phyloP scores from a whole-genome alignment of 495 filamentous ascomycete genomes.

The Cercophora sp. region DNA sequence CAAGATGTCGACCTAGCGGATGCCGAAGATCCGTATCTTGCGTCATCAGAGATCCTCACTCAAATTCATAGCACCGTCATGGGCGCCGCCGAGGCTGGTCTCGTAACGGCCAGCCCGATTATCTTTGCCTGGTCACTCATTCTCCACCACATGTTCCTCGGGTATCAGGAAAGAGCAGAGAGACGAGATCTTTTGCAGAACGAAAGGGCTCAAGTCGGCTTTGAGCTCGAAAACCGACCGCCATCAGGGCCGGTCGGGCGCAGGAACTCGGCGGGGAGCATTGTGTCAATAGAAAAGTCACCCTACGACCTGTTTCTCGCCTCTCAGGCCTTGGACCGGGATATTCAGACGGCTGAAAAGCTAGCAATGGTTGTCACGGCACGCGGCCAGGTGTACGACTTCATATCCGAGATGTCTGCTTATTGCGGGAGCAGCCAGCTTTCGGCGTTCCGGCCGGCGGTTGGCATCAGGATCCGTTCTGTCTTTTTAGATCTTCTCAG shows the following conservation, averaged over 20 bases:
- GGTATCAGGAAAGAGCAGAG: constrained; percentile 55
- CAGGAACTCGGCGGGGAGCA: constrained; percentile 48
- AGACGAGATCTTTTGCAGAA: constrained; percentile 59
- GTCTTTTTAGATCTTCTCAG: constrained; percentile 64
- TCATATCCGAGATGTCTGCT: constrained; percentile 54
- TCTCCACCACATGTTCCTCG: constrained; percentile 60
- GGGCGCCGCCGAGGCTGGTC: constrained; percentile 42
- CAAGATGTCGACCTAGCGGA: constrained; percentile 37
- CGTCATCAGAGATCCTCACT: constrained; percentile 56
- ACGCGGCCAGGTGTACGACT: constrained; percentile 56
- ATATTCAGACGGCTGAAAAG: constrained; percentile 31
- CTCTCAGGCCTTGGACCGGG: constrained; percentile 36
- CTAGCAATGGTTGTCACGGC: constrained; percentile 51
- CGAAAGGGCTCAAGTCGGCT: constrained; percentile 55
- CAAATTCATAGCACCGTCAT: constrained; percentile 62
- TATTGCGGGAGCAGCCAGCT: constrained; percentile 42
- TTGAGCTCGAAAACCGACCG: constrained; percentile 35
- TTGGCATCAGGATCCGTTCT: constrained; percentile 52
- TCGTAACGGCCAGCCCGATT: constrained; percentile 57
- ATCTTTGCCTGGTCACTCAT: constrained; percentile 75
- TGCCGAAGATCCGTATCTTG: constrained; percentile 54
- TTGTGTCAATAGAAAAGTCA: constrained; percentile 46
- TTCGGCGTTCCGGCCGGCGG: constrained; percentile 41
- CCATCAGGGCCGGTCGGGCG: constrained; percentile 32
- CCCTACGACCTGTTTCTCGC: constrained; percentile 46